These are phyloP conservation scores for Micromonas pusilla DNA, from an alignment of 139 green algal genomes.

Conservation along the genomic window DNA sequence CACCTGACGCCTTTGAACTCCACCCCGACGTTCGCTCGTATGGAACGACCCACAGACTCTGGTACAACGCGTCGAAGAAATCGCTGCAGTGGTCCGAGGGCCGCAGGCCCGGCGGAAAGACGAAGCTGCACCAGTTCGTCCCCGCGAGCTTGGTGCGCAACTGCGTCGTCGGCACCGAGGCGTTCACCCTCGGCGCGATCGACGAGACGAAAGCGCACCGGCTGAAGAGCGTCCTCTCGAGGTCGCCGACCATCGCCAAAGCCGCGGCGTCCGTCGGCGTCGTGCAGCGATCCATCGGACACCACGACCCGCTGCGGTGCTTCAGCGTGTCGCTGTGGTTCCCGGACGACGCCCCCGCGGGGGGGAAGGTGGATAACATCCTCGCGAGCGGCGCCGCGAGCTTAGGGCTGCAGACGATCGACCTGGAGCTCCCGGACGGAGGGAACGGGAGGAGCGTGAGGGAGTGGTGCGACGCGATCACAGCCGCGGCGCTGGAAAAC, in stretches of 20 bases:
- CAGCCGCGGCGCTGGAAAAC: background rate
- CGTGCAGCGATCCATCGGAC: background rate
- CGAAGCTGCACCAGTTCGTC: background rate
- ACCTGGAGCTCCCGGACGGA: slow-evolving; percentile 3
- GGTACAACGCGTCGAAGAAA: background rate
- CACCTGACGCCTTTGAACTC: no score
- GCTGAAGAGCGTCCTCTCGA: background rate
- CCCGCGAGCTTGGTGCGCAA: background rate
- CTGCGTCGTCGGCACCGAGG: background rate
- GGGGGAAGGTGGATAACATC: background rate
- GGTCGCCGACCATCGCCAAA: background rate
- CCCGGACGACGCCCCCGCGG: background rate
- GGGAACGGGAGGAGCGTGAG: slow-evolving; percentile 12
- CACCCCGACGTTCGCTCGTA: no score
- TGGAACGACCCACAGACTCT: background rate
- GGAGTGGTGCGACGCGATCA: slow-evolving; percentile 9
- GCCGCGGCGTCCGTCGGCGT: background rate
- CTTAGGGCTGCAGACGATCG: background rate
- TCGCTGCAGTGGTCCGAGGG: background rate
- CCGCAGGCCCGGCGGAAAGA: no score
- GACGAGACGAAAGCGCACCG: background rate
- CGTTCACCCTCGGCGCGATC: background rate
- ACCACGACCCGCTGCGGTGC: background rate
- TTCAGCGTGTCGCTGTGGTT: background rate
- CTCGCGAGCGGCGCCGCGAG: background rate